These are phyloP conservation scores for Gymnopilus dilepis DNA, from an alignment of 768 basidiomycete species.

Conservation along the genomic window DNA sequence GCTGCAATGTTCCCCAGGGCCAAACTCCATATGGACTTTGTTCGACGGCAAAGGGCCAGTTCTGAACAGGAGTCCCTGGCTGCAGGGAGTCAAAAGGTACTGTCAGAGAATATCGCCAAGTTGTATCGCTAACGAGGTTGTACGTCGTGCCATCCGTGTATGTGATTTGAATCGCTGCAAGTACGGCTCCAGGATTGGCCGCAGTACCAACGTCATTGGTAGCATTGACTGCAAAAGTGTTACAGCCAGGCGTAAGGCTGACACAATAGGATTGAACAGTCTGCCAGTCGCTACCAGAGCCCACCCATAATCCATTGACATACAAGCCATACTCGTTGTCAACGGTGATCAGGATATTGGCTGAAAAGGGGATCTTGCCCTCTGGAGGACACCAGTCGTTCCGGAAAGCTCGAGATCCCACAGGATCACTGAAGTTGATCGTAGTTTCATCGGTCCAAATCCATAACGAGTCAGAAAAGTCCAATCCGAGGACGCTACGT, in stretches of 20 bases:
- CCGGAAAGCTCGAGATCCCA: constrained; percentile 35
- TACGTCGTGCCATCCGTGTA: constrained; percentile 37
- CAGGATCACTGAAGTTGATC: constrained; percentile 19
- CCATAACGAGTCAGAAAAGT: constrained; percentile 29
- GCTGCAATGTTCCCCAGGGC: neutral
- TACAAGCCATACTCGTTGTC: constrained; percentile 38
- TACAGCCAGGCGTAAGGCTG: constrained; percentile 30
- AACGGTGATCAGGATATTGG: constrained; percentile 34
- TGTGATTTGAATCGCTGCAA: constrained; percentile 35
- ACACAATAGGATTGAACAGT: constrained; percentile 35
- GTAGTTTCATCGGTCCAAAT: constrained; percentile 34
- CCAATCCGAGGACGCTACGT: neutral
- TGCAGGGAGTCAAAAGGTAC: constrained; percentile 34
- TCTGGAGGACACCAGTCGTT: constrained; percentile 29
- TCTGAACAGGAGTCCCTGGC: constrained; percentile 34
- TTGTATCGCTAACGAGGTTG: constrained; percentile 34
- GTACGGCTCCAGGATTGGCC: constrained; percentile 33
- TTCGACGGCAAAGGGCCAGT: constrained; percentile 34
- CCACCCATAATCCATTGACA: constrained; percentile 35
- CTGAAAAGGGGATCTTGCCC: constrained; percentile 34
- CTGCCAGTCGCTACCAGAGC: constrained; percentile 23
- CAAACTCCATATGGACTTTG: constrained; percentile 8
- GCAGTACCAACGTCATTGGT: constrained; percentile 13
- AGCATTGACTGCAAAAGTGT: constrained; percentile 38
- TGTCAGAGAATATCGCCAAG: constrained; percentile 33